A percentile compares a stretch with the other conserved stretches of the same genome.
Conservation (phyloP, 202 grass and related monocot genomes). For the Setaria viridis region DNA sequence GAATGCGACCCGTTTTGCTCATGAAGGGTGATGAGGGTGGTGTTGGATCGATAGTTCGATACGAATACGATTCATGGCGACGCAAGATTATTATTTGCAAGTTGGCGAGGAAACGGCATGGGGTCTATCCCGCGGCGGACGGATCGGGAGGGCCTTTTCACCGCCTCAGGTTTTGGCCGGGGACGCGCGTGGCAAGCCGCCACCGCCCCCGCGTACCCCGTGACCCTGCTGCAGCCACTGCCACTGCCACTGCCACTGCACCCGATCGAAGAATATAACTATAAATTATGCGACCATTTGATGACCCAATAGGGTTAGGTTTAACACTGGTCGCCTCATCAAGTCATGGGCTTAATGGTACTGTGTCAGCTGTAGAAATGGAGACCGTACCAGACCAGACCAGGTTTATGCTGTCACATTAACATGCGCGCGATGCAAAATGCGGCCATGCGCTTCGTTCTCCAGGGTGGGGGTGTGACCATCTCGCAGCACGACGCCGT, state of each 20-base stretch:
- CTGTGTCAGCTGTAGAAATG: no score
- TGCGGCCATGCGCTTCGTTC: no score
- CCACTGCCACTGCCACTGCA: neutral
- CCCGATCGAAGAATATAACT: no score
- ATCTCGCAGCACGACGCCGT: neutral
- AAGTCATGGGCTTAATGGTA: no score
- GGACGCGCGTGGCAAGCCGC: constrained; percentile 17
- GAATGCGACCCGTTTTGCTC: neutral
- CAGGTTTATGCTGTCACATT: no score
- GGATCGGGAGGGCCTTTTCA: neutral
- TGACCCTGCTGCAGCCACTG: neutral
- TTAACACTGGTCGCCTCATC: no score
- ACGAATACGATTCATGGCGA: neutral
- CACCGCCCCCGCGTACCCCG: neutral
- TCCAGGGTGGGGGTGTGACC: no score
- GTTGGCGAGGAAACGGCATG: constrained; percentile 43
- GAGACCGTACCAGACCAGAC: no score
- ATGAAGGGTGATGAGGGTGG: no score
- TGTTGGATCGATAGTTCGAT: no score
- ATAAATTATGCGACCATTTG: neutral
- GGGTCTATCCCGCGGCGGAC: neutral
- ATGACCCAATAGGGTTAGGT: no score
- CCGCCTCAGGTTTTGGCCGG: neutral
- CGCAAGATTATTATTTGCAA: neutral
- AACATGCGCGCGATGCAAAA: no score